Evolutionary conservation across 2,329 filamentous ascomycete species (phyloP).

Genomic region (Fusarium drepaniforme): DNA sequence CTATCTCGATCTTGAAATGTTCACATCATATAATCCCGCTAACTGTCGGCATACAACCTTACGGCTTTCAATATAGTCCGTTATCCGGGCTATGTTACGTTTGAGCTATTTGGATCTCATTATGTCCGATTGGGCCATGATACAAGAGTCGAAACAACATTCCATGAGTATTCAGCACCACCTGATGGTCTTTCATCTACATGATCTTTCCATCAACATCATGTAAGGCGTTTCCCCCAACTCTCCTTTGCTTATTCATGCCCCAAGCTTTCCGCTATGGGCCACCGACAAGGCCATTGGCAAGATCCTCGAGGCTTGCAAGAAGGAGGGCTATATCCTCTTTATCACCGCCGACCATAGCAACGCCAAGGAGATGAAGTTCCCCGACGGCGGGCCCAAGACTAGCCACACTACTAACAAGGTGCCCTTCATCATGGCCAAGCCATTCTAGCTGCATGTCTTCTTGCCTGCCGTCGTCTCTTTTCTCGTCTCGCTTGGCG

Average conservation of each 20-base stretch:
- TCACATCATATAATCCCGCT: background rate
- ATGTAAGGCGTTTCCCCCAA: background rate
- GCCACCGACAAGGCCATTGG: too few relatives aligned
- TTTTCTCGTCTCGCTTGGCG: background rate
- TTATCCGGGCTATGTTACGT: background rate
- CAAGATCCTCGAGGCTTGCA: too few relatives aligned
- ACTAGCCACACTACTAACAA: too few relatives aligned
- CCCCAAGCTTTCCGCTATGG: too few relatives aligned
- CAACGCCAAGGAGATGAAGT: too few relatives aligned
- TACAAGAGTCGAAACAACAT: background rate
- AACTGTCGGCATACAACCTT: background rate
- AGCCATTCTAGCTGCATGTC: background rate
- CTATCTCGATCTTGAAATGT: background rate
- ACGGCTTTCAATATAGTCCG: background rate
- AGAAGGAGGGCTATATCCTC: too few relatives aligned
- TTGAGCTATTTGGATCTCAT: background rate
- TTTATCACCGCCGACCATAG: too few relatives aligned
- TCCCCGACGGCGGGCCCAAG: too few relatives aligned
- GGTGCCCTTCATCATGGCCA: too few relatives aligned
- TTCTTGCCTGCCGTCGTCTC: too few relatives aligned
- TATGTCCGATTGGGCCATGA: background rate
- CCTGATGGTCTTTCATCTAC: background rate
- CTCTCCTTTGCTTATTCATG: background rate
- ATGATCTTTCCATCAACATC: background rate
- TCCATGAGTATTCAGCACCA: background rate